A percentile compares a stretch with the other conserved stretches of the same genome.
phyloP scores from a whole-genome alignment of 345 rosid species.

The Psidium guajava region DNA sequence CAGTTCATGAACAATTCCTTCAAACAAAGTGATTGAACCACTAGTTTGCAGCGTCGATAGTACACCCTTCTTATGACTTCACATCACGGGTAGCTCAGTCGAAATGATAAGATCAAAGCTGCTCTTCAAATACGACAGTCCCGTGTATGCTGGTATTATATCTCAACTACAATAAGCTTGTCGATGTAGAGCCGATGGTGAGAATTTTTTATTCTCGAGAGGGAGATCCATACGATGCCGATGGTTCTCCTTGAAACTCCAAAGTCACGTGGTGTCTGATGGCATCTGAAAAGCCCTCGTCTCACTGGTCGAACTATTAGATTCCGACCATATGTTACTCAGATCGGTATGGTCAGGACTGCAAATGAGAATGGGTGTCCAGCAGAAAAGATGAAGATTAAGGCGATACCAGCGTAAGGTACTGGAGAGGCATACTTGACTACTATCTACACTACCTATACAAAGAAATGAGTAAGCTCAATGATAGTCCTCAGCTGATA shows the following conservation, averaged over 20 bases:
- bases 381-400: constrained; percentile 5
- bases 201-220: background rate
- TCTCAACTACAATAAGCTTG: background rate
- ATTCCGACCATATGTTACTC: background rate
- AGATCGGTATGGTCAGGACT: background rate
- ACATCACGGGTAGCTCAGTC: background rate
- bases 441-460: constrained; percentile 10
- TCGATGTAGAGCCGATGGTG: background rate
- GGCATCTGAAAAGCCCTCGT: background rate
- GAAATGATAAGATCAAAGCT: background rate
- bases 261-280: background rate
- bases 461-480: background rate
- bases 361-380: background rate
- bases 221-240: background rate
- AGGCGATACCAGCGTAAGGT: background rate
- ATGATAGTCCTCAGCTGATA: background rate
- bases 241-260: background rate
- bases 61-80: background rate
- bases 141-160: background rate
- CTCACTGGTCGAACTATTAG: background rate
- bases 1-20: background rate
- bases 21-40: background rate
- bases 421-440: background rate
- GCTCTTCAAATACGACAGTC: background rate
- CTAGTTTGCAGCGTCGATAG: background rate